These are phyloP conservation scores for Triadica sebifera DNA, from an alignment of 345 rosid species.

Conservation along the genomic window DNA sequence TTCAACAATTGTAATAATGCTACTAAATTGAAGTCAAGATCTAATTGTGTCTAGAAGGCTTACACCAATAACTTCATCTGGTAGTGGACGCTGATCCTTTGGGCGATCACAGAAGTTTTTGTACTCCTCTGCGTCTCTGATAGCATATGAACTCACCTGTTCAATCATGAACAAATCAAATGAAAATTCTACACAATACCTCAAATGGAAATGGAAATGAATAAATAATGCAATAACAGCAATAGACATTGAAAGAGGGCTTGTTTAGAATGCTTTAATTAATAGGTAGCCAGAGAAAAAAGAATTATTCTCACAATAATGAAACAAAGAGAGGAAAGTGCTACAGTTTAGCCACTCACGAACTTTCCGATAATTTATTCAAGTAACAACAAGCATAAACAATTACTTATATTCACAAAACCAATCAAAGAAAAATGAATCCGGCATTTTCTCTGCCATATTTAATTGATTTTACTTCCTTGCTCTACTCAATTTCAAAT, in stretches of 20 bases:
- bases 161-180: slow-evolving; percentile 15
- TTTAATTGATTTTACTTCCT: background rate
- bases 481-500: background rate
- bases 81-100: slow-evolving; percentile 78
- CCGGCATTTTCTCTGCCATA: background rate
- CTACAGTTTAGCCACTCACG: background rate
- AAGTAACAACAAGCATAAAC: background rate
- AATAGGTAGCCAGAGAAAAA: background rate
- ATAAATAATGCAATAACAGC: background rate
- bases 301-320: background rate
- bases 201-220: background rate
- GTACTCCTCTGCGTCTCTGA: slow-evolving; percentile 84
- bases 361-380: background rate
- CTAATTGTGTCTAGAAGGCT: slow-evolving; percentile 28
- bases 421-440: background rate
- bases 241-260: background rate
- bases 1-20: background rate
- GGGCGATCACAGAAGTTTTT: slow-evolving; percentile 85
- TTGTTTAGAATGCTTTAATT: background rate
- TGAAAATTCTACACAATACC: background rate
- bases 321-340: background rate
- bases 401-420: background rate
- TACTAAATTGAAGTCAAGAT: background rate
- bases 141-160: slow-evolving; percentile 71
- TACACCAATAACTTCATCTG: slow-evolving; percentile 89